Conservation (phyloP, 768 basidiomycete species). For the Tylopilus subfusipes region DNA sequence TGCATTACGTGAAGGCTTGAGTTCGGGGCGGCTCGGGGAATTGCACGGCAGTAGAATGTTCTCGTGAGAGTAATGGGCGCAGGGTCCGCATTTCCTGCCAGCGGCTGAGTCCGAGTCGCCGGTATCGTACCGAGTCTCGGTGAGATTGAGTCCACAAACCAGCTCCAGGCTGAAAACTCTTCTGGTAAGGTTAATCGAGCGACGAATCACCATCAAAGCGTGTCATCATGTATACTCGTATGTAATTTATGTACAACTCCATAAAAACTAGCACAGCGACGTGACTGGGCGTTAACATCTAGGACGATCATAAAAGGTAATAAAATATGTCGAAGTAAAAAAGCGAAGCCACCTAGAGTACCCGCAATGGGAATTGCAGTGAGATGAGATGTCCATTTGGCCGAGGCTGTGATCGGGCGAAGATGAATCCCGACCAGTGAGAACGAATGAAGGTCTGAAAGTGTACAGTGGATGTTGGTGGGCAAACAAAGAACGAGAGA, state of each 20-base stretch:
- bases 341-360: constrained; percentile 16
- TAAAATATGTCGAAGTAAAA: constrained; percentile 30
- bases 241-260: constrained; percentile 12
- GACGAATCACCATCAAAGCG: background rate
- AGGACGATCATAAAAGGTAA: constrained; percentile 22
- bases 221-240: constrained; percentile 3
- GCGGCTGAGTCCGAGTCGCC: background rate
- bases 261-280: constrained; percentile 17
- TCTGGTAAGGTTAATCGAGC: background rate
- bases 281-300: constrained; percentile 15
- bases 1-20: no score
- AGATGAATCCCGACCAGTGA: constrained; percentile 4
- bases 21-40: background rate
- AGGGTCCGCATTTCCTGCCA: background rate
- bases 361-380: constrained; percentile 5
- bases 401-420: background rate
- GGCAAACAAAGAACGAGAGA: background rate
- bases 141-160: background rate
- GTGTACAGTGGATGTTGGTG: background rate
- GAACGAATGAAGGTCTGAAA: constrained; percentile 3
- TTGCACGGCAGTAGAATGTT: background rate
- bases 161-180: background rate
- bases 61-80: constrained; percentile 8
- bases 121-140: no score
- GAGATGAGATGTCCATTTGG: constrained; percentile 1